These are phyloP conservation scores for Penicillium sp. DNA, from an alignment of 2,329 filamentous ascomycete species.

Conservation along the genomic window DNA sequence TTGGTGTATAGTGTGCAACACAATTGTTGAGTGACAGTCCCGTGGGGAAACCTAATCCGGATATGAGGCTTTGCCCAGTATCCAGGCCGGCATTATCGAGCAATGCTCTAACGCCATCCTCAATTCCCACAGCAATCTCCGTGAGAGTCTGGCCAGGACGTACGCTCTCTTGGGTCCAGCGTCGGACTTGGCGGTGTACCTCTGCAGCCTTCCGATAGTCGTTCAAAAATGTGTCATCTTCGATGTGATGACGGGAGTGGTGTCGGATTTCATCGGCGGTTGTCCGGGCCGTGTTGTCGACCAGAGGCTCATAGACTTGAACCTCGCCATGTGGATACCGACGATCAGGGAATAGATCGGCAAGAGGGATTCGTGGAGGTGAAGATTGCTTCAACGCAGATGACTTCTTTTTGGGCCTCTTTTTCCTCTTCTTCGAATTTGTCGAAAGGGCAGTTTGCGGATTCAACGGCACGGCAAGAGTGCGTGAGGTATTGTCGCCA, in stretches of 20 bases:
- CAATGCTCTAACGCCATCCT: slow-evolving; percentile 53
- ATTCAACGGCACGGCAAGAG: slow-evolving; percentile 20
- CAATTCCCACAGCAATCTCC: slow-evolving; percentile 53
- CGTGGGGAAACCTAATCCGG: slow-evolving; percentile 56
- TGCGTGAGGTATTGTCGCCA: slow-evolving; percentile 12
- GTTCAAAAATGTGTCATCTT: slow-evolving; percentile 49
- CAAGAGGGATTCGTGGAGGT: slow-evolving; percentile 48
- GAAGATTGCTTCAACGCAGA: slow-evolving; percentile 38
- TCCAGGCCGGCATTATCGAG: slow-evolving; percentile 52
- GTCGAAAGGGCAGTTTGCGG: slow-evolving; percentile 35
- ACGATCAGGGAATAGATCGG: slow-evolving; percentile 45
- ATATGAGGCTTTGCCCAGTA: slow-evolving; percentile 50
- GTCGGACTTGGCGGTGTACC: slow-evolving; percentile 55
- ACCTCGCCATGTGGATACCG: slow-evolving; percentile 49
- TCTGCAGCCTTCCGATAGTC: slow-evolving; percentile 58
- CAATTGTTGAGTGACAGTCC: slow-evolving; percentile 54
- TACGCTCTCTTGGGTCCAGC: slow-evolving; percentile 48
- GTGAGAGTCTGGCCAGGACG: slow-evolving; percentile 51
- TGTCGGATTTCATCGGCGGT: slow-evolving; percentile 49
- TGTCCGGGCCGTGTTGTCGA: slow-evolving; percentile 47
- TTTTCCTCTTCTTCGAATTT: slow-evolving; percentile 40
- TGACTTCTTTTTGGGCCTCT: slow-evolving; percentile 48
- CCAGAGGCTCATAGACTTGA: slow-evolving; percentile 38
- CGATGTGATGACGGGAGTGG: slow-evolving; percentile 37
- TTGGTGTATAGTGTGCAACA: slow-evolving; percentile 57